Conservation (phyloP, 1,139 yeast genomes). For the Yamadazyma trypodendri region DNA sequence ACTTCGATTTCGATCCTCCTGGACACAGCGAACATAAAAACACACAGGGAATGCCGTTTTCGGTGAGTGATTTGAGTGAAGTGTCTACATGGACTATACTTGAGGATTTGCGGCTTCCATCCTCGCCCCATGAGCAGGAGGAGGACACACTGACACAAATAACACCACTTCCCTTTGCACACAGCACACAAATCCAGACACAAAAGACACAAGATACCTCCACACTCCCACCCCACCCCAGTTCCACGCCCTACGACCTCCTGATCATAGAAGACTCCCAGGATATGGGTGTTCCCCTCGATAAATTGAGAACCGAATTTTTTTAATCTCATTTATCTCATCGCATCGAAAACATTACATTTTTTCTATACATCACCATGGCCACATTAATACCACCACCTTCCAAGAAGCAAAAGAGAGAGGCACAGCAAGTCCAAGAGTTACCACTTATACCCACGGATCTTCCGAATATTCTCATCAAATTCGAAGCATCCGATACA, state of each 20-base stretch:
- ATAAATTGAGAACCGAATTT: slow-evolving; percentile 5
- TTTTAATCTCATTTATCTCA: slow-evolving; percentile 4
- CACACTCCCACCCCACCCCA: not conserved
- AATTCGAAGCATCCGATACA: slow-evolving; percentile 93
- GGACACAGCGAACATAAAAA: not conserved
- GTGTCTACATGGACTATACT: not conserved
- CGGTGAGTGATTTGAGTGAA: not conserved
- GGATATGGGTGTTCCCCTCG: slow-evolving; percentile 12
- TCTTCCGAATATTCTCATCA: slow-evolving; percentile 82
- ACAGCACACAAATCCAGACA: slow-evolving; percentile 2
- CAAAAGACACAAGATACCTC: too few species aligned
- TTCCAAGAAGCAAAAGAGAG: slow-evolving; percentile 82
- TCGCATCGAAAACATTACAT: slow-evolving; percentile 3
- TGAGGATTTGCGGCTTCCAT: too few species aligned
- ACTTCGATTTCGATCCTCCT: slow-evolving; percentile 11
- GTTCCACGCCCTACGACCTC: not conserved
- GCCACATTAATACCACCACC: slow-evolving; percentile 95
- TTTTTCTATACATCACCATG: slow-evolving; percentile 42
- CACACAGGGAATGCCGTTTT: not conserved
- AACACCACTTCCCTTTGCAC: not conserved
- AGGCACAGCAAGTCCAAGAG: slow-evolving; percentile 78
- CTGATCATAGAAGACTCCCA: slow-evolving; percentile 14
- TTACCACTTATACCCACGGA: slow-evolving; percentile 74
- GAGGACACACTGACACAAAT: too few species aligned
- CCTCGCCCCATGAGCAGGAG: slow-evolving; percentile 16